These are phyloP conservation scores for Alternaria incomplexa DNA, from an alignment of 2,329 filamentous ascomycete species.

Conservation along the genomic window DNA sequence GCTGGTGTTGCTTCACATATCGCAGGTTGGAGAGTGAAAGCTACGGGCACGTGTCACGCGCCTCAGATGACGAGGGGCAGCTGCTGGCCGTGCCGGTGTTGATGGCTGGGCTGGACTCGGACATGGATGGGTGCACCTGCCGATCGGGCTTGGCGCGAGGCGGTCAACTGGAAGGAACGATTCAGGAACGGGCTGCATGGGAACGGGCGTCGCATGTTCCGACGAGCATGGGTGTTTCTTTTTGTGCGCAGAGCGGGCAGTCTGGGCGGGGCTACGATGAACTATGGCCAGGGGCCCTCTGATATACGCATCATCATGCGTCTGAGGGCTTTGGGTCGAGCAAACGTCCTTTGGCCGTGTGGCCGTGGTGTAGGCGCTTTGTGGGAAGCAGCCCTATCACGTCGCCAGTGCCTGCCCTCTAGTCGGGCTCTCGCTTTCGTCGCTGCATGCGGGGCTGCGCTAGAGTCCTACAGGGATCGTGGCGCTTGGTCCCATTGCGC, in stretches of 20 bases:
- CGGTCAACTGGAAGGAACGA: constrained; percentile 6
- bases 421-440: background rate
- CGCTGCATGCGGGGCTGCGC: constrained; percentile 18
- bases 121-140: constrained; percentile 6
- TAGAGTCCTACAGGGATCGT: constrained; percentile 9
- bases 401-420: background rate
- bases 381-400: constrained; percentile 6
- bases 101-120: background rate
- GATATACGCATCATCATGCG: constrained; percentile 10
- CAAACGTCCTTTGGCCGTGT: background rate
- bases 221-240: constrained; percentile 7
- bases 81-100: background rate
- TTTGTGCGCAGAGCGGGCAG: background rate
- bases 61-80: constrained; percentile 2
- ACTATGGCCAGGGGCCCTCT: background rate
- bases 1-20: constrained; percentile 6
- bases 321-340: background rate
- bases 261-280: background rate
- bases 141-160: constrained; percentile 11
- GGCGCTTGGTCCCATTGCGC: constrained; percentile 15
- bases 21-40: background rate
- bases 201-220: constrained; percentile 8
- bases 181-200: constrained; percentile 16
- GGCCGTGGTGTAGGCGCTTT: background rate
- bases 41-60: background rate